Evolutionary conservation across 805 yeast species (phyloP), one percentile per base, ranked within the genome.

Genomic region (Starmerella geochares): DNA sequence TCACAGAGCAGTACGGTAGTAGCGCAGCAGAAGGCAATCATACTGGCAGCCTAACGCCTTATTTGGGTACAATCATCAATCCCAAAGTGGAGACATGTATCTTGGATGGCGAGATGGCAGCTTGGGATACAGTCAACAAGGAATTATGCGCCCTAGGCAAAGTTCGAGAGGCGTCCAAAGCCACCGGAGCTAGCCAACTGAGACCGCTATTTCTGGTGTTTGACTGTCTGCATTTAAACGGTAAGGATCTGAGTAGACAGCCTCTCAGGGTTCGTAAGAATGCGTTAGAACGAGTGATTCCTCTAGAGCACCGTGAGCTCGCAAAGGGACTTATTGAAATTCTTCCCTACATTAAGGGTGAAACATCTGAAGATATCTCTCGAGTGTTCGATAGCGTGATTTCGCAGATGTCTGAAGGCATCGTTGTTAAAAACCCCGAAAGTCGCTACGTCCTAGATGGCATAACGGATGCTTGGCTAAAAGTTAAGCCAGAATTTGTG

Each of bases 41-140:
- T 3, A 45, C 63, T 4, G 86, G 85, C 0, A 69, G 80, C 2
- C 67, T 83, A 10, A 73, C 86, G 0, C 74, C 71, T 39, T 70
- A 76, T 56, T 59, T 83, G 60, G 9, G 20, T 2, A 1, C 16
- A 3, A 31, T 31, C 2, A 14, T 42, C 27, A 42, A 42, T 21
- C 37, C 46, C 1, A 38, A 67, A 65, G 65, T 73, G 8, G 51
- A 62, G 8, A 64, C 56, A 35, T 66, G 73, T 20, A 71, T 83
- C 5, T 60, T 90, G 4, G 98, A 90, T 66, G 96, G 97, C 0
- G 98, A 90, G 65, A 85, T 90, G 90, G 80, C 90, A 1, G 86
- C 94, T 0, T 87, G 78, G 74, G 95, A 88, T 64, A 76, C 77
- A 0, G 50, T 49, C 1, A 47, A 69, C 65, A 41, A 66, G 71